Conservation (phyloP, 2,329 filamentous ascomycete genomes). For the Sporothrix pseudoabietina region DNA sequence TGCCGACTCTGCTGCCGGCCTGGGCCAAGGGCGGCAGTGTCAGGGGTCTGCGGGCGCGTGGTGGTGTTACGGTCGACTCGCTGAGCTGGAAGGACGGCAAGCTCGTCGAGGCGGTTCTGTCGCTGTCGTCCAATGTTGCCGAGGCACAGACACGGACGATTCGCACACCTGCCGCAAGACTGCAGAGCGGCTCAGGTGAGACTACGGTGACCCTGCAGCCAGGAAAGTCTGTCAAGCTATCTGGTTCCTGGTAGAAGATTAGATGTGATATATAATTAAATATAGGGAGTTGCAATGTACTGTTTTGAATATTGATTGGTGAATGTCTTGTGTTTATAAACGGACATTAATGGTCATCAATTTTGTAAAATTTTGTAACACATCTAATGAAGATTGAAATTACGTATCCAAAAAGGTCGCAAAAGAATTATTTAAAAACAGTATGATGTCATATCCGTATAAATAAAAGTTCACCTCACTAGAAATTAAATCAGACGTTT, state of each 20-base stretch:
- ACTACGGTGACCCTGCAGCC: not conserved
- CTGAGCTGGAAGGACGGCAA: not conserved
- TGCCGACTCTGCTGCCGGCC: not conserved
- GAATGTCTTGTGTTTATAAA: too few relatives aligned
- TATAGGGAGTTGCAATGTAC: not conserved
- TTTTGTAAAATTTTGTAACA: too few relatives aligned
- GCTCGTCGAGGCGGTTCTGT: not conserved
- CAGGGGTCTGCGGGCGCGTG: not conserved
- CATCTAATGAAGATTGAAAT: too few relatives aligned
- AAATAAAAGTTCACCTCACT: too few relatives aligned
- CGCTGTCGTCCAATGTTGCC: not conserved
- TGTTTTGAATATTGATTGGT: too few relatives aligned
- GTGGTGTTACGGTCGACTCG: not conserved
- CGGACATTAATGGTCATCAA: too few relatives aligned
- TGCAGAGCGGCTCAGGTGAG: not conserved
- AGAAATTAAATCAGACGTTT: too few relatives aligned
- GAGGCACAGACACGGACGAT: not conserved
- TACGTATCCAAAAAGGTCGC: too few relatives aligned
- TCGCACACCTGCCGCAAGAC: not conserved
- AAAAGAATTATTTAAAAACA: too few relatives aligned
- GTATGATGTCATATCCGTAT: too few relatives aligned
- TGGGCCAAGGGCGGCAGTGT: not conserved
- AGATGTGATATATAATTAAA: not conserved
- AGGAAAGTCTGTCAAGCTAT: not conserved
- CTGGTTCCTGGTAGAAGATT: not conserved